Conservation (phyloP, 2,329 filamentous ascomycete genomes). For the Podosphaera fusca region DNA sequence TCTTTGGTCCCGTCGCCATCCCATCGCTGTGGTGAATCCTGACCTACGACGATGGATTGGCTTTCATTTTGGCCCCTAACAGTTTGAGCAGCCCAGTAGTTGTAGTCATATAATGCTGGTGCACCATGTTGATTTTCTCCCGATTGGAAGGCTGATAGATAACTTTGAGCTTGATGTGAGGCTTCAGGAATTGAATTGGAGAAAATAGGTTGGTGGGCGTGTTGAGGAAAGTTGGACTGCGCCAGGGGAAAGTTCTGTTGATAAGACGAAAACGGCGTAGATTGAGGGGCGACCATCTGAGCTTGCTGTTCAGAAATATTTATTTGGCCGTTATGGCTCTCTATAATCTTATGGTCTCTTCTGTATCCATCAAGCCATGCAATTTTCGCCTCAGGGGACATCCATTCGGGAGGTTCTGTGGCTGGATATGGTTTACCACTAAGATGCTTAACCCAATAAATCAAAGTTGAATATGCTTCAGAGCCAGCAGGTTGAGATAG, state of each 20-base stretch:
- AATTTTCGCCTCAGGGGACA: constrained; percentile 22
- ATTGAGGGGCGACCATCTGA: constrained; percentile 10
- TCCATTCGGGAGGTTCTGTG: constrained; percentile 28
- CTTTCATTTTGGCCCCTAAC: constrained; percentile 4
- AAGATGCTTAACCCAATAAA: constrained; percentile 17
- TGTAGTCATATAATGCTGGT: constrained; percentile 8
- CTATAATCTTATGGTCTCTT: constrained; percentile 18
- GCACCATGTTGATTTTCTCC: constrained; percentile 2
- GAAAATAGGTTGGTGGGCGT: constrained; percentile 2
- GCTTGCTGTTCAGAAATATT: not conserved
- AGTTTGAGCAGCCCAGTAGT: constrained; percentile 4
- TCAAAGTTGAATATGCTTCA: constrained; percentile 7
- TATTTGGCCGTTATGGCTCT: not conserved
- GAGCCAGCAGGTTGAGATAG: constrained; percentile 5
- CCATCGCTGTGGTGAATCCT: constrained; percentile 7
- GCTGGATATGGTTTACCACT: constrained; percentile 26
- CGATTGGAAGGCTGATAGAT: constrained; percentile 7
- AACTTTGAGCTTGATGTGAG: constrained; percentile 11
- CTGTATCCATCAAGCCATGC: constrained; percentile 30
- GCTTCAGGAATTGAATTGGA: constrained; percentile 6
- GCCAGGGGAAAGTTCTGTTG: not conserved
- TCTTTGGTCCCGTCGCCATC: constrained; percentile 8
- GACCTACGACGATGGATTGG: constrained; percentile 4
- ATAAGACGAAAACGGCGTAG: constrained; percentile 6
- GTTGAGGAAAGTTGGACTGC: not conserved